phyloP scores from a whole-genome alignment of 2,329 filamentous ascomycete genomes.

The Aspergillus persii region DNA sequence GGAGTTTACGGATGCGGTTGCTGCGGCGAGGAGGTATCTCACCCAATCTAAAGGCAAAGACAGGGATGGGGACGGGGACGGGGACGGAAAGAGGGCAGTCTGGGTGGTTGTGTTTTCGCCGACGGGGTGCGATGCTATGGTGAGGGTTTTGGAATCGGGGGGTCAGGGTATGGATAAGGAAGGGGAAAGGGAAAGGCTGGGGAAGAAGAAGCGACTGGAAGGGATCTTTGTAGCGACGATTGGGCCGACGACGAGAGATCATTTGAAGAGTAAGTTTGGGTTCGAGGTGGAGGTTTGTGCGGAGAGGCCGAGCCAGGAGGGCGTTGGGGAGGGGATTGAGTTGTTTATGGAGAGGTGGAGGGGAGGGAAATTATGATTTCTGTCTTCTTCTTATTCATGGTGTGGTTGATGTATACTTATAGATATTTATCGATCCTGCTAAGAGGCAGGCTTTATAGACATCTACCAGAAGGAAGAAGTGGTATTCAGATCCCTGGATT shows the following conservation, averaged over 20 bases:
- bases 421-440: no score
- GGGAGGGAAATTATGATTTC: neutral
- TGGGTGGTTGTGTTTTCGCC: constrained; percentile 57
- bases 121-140: constrained; percentile 61
- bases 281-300: constrained; percentile 62
- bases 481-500: no score
- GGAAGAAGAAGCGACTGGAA: neutral
- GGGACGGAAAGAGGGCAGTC: constrained; percentile 18
- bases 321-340: constrained; percentile 67
- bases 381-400: constrained; percentile 1
- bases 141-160: constrained; percentile 46
- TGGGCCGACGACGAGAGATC: constrained; percentile 83
- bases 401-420: constrained; percentile 3
- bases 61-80: constrained; percentile 32
- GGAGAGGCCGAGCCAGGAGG: constrained; percentile 75
- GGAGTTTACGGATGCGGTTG: constrained; percentile 60
- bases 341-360: constrained; percentile 38
- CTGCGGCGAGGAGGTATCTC: constrained; percentile 42
- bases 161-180: constrained; percentile 1
- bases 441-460: no score
- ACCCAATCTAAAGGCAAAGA: no score
- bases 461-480: no score
- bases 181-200: neutral
- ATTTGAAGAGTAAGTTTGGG: constrained; percentile 52
- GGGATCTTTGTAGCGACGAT: constrained; percentile 73